Conservation (phyloP, 2,329 filamentous ascomycete species). For the Sporothrix curviconia region DNA sequence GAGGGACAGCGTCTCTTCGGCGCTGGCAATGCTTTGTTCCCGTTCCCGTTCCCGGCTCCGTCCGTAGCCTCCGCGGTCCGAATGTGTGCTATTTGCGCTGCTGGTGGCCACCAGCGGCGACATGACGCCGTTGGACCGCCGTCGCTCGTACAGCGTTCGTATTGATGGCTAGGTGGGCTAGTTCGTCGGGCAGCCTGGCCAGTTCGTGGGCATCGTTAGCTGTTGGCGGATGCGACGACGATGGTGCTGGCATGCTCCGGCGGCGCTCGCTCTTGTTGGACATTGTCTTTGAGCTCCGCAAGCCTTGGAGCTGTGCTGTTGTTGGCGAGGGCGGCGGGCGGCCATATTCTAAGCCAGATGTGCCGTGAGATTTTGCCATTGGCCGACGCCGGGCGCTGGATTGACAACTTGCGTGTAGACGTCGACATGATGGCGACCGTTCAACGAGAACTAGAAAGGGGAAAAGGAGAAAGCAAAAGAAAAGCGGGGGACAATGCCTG, state of each 20-base stretch:
- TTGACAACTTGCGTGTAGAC: not conserved
- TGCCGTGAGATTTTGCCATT: not conserved
- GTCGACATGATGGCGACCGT: not conserved
- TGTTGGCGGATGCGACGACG: not conserved
- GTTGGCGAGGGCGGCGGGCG: too few species aligned
- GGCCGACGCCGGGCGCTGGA: constrained; percentile 9
- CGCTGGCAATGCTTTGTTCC: not conserved
- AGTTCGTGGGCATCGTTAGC: not conserved
- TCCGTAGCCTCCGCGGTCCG: not conserved
- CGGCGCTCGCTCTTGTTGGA: constrained; percentile 13
- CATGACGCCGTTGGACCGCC: not conserved
- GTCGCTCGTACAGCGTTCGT: not conserved
- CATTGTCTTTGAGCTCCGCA: not conserved
- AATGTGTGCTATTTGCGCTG: constrained; percentile 3
- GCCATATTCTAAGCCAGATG: not conserved
- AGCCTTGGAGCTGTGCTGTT: too few species aligned
- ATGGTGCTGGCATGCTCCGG: constrained; percentile 10
- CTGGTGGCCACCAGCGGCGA: constrained; percentile 7
- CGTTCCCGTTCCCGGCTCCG: not conserved
- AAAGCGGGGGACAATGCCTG: too few species aligned
- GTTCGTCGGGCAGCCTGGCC: not conserved
- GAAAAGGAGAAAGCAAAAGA: not conserved
- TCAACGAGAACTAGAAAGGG: not conserved
- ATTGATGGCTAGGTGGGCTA: not conserved
- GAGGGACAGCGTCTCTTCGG: constrained; percentile 10